Base-by-base conservation (phyloP, 2,329 filamentous ascomycete species). In the Fusarium sp. region DNA sequence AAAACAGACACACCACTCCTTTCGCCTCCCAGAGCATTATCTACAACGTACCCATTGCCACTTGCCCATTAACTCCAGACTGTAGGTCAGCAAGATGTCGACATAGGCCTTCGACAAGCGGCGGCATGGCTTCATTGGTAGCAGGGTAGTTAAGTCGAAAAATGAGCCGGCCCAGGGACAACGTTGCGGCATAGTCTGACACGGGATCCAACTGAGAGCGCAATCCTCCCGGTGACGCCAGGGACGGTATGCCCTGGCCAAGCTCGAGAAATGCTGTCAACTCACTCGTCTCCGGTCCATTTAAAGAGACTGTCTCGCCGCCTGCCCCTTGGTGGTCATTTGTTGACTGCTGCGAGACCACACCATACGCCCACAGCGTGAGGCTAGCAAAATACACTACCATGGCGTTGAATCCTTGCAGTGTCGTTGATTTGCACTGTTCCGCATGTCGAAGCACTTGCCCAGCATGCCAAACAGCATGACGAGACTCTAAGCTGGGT, bases 381-480 rank as follows among this genome's bases (percentile, higher is more conserved):
- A 75, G 69, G 45, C 63, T 60, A 18, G 72, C 70, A 54, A 72
- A 59, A 49, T 75, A 74, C 39, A 75, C 69, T 7, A 60, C 67
- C 56, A 74, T 72, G 12, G 72, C 67, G n/a, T 69, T 63, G 42
- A 74, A 74, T 6, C 71, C 72, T 37, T 50, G 62, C 42, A 74
- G 48, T 12, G 67, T 65, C n/a, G 64, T 66, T 28, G 70, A 54
- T 12, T 49, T 65, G 31, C 58, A 74, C 34, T 66, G 58, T 19
- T 69, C 58, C 19, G 72, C 72, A 46, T 71, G 37, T 23, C 66
- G 70, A 30, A 74, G 67, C 26, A 74, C 61, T 25, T 74, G 72
- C 9, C 72, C 72, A 21, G 72, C 72, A 53, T 74, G 72, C 72
- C 72, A 74, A 12, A 52, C 64, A 25, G 72, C 72, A 44, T 74